A percentile compares a stretch with the other conserved stretches of the same genome.
Evolutionary conservation across 345 rosid species (phyloP).

Genomic region (Eucalyptus tenuipes): DNA sequence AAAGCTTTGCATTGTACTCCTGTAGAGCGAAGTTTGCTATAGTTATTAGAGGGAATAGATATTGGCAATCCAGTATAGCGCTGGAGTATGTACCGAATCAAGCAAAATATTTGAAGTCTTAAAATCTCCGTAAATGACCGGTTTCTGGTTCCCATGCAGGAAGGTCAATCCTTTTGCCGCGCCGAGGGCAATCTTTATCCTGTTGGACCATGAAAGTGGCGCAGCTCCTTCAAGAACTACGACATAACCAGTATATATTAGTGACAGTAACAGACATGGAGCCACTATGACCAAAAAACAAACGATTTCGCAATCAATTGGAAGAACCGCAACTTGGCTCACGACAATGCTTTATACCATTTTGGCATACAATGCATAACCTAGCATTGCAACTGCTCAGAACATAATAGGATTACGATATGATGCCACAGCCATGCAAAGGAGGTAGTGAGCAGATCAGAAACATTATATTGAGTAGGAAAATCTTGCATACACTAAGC

Average conservation of each 20-base stretch:
- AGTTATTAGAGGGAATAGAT: neutral
- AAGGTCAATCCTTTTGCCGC: conserved; percentile 95
- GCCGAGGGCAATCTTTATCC: conserved; percentile 84
- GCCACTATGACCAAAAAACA: neutral
- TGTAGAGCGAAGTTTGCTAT: conserved; percentile 1
- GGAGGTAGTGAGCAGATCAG: neutral
- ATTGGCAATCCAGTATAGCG: neutral
- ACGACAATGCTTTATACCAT: neutral
- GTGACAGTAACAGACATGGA: neutral
- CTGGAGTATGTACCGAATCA: conserved; percentile 45
- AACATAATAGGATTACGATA: neutral
- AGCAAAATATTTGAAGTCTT: conserved; percentile 92
- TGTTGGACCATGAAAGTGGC: conserved; percentile 73
- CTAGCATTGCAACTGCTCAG: neutral
- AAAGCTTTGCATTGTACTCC: conserved; percentile 75
- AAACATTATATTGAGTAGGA: neutral
- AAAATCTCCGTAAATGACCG: conserved; percentile 86
- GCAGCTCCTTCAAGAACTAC: conserved; percentile 38
- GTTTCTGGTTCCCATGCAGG: conserved; percentile 81
- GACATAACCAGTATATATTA: conserved; percentile 1
- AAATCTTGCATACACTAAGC: neutral
- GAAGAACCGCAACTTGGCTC: neutral
- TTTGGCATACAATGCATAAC: neutral
- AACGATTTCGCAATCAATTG: neutral
- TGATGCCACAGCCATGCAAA: neutral